These are phyloP conservation scores for Chlamydomonas sphaeroides DNA, from an alignment of 139 green algal genomes.

Conservation along the genomic window DNA sequence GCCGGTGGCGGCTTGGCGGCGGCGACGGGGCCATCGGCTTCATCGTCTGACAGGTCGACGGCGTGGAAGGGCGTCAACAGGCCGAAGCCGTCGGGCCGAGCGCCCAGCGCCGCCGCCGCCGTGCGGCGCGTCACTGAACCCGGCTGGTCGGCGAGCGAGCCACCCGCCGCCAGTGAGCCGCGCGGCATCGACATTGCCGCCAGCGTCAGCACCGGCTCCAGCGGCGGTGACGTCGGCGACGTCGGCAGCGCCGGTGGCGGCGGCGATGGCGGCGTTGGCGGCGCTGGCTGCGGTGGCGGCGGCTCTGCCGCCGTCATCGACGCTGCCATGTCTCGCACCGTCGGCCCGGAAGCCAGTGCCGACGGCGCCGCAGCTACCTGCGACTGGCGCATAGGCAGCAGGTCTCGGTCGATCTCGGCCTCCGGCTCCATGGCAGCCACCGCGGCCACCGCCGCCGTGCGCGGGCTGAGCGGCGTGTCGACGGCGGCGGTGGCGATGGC, in stretches of 20 bases:
- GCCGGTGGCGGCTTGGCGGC: neutral
- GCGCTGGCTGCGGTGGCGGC: too few species aligned
- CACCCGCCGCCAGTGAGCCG: too few species aligned
- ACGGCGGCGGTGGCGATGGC: neutral
- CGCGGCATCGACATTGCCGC: neutral
- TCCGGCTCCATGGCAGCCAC: neutral
- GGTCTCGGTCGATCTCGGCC: neutral
- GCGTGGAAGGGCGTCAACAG: neutral
- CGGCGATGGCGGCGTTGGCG: neutral
- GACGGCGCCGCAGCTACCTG: neutral
- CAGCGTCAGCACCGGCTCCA: conserved; percentile 14
- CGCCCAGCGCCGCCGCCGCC: neutral
- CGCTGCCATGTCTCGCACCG: too few species aligned
- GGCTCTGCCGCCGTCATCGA: too few species aligned
- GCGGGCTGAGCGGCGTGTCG: neutral
- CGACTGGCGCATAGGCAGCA: neutral
- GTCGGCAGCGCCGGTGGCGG: neutral
- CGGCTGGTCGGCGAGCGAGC: too few species aligned
- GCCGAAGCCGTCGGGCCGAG: neutral
- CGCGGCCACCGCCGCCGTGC: neutral
- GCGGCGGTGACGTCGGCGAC: neutral
- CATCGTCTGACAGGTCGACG: neutral
- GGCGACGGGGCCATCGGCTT: too few species aligned
- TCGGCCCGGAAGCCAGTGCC: too few species aligned
- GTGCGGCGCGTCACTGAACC: too few species aligned